phyloP scores from a whole-genome alignment of 192 early-diverging fungal genomes.

The Backusella liffmaniae region DNA sequence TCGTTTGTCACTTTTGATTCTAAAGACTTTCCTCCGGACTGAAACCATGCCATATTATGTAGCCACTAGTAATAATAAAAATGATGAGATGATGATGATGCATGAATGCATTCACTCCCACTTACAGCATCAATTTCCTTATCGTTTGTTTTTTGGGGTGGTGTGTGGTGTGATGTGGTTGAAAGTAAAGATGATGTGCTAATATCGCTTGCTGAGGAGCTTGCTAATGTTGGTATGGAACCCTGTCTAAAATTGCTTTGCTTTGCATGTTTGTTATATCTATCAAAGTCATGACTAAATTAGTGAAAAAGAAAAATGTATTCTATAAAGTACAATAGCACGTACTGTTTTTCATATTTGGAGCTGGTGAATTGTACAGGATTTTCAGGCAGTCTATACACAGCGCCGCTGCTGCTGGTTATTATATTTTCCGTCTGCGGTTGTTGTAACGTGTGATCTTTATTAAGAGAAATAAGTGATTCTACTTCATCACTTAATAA shows the following conservation, averaged over 20 bases:
- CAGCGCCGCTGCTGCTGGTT: conserved; percentile 17
- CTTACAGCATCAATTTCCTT: background rate
- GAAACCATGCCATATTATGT: background rate
- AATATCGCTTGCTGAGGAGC: background rate
- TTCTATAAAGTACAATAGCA: background rate
- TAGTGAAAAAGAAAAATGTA: background rate
- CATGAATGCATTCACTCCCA: background rate
- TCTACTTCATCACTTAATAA: background rate
- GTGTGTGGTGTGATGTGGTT: background rate
- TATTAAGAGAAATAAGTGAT: background rate
- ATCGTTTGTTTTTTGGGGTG: background rate
- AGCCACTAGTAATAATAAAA: background rate
- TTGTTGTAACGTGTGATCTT: background rate
- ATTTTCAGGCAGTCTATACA: conserved; percentile 40
- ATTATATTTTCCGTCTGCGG: background rate
- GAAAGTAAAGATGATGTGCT: background rate
- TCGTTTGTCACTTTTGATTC: background rate
- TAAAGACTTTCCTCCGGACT: background rate
- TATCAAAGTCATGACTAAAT: background rate
- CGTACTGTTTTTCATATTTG: conserved; percentile 38
- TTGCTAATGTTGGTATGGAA: conserved; percentile 5
- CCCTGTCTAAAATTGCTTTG: background rate
- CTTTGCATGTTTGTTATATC: background rate
- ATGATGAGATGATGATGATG: background rate
- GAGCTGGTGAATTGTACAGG: conserved; percentile 43